Evolutionary conservation across 1,139 yeast genomes (phyloP).

Genomic region (Candida smagusa): DNA sequence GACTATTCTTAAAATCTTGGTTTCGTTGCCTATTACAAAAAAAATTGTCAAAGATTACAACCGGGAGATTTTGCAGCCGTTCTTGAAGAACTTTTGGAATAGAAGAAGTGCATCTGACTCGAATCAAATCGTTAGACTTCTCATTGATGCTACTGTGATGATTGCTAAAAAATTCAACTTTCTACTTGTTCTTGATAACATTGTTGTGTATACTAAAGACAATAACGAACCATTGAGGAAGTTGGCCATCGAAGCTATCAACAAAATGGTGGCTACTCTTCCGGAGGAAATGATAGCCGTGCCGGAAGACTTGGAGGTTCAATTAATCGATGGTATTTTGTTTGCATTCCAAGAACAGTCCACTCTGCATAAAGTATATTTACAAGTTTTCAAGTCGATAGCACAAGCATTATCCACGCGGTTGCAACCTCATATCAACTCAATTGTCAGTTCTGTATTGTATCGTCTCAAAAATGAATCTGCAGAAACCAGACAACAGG

Average conservation of each 20-base stretch:
- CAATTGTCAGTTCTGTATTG: conserved; percentile 70
- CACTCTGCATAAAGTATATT: conserved; percentile 47
- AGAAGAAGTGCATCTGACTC: conserved; percentile 61
- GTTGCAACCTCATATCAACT: conserved; percentile 70
- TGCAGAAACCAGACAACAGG: conserved; percentile 76
- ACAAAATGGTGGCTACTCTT: conserved; percentile 25
- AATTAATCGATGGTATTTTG: conserved; percentile 78
- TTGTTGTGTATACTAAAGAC: conserved; percentile 67
- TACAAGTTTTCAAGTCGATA: conserved; percentile 65
- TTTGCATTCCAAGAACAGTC: conserved; percentile 82
- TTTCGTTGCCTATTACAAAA: conserved; percentile 30
- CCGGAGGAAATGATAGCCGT: conserved; percentile 37
- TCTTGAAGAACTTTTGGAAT: conserved; percentile 76
- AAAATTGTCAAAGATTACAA: conserved; percentile 28
- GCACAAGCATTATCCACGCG: conserved; percentile 67
- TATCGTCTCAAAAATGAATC: conserved; percentile 72
- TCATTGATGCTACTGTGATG: conserved; percentile 69
- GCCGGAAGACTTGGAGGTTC: conserved; percentile 49
- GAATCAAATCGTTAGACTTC: conserved; percentile 49
- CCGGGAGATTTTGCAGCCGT: conserved; percentile 53
- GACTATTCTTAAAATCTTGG: conserved; percentile 52
- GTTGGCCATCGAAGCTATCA: conserved; percentile 73
- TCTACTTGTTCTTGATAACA: conserved; percentile 53
- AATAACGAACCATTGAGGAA: conserved; percentile 76
- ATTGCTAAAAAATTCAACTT: conserved; percentile 70